phyloP scores from a whole-genome alignment of 2,329 filamentous ascomycete genomes.

The Fusarium incarnatum region DNA sequence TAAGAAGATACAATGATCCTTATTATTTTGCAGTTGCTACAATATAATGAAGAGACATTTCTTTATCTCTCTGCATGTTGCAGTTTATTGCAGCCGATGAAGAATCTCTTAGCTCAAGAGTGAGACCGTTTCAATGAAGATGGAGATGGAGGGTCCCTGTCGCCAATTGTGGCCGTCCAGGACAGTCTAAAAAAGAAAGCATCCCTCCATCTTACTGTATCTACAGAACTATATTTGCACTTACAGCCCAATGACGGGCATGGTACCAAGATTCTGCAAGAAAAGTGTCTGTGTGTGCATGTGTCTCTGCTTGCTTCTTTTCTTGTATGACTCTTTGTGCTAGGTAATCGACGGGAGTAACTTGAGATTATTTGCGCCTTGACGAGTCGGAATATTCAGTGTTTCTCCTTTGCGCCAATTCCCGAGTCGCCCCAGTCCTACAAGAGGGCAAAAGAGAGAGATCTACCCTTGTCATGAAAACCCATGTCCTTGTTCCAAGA shows the following conservation, averaged over 20 bases:
- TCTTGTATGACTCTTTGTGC: conserved; percentile 1
- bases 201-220: background rate
- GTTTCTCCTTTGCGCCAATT: conserved; percentile 23
- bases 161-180: conserved; percentile 1
- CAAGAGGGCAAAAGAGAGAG: background rate
- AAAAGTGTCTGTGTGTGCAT: background rate
- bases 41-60: background rate
- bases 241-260: background rate
- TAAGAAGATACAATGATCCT: conserved; percentile 15
- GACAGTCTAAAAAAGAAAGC: conserved; percentile 7
- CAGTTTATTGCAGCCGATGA: conserved; percentile 3
- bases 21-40: background rate
- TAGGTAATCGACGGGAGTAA: conserved; percentile 2
- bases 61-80: conserved; percentile 1
- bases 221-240: conserved; percentile 2
- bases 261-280: background rate
- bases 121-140: background rate
- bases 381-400: conserved; percentile 20
- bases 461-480: background rate
- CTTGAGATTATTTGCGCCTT: background rate
- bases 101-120: background rate
- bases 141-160: background rate
- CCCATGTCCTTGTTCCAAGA: conserved; percentile 10
- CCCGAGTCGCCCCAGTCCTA: conserved; percentile 11
- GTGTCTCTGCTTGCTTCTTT: background rate